These are phyloP conservation scores for Claviceps capensis DNA, from an alignment of 2,329 filamentous ascomycete species.

Conservation along the genomic window DNA sequence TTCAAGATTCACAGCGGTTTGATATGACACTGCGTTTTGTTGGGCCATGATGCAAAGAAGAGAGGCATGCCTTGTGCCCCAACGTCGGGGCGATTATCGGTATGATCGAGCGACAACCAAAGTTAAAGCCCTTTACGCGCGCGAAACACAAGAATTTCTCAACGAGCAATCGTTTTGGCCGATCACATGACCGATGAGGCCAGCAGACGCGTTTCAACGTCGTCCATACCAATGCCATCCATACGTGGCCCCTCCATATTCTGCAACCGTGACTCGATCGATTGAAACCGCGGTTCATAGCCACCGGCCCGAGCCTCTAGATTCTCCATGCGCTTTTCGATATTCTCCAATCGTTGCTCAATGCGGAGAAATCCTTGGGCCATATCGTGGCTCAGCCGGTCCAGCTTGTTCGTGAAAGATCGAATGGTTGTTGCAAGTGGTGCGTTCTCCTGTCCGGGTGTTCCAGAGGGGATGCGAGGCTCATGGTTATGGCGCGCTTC, in stretches of 20 bases:
- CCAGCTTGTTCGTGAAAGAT: slow-evolving; percentile 45
- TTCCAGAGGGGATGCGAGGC: slow-evolving; percentile 38
- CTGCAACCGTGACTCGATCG: slow-evolving; percentile 28
- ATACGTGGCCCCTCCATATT: slow-evolving; percentile 28
- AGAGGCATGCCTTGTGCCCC: not conserved
- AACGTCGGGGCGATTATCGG: not conserved
- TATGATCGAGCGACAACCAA: not conserved
- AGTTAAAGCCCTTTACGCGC: no score
- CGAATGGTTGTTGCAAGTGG: slow-evolving; percentile 44
- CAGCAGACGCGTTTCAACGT: slow-evolving; percentile 29
- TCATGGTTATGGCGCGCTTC: slow-evolving; percentile 49
- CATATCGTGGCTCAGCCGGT: slow-evolving; percentile 44
- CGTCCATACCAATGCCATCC: slow-evolving; percentile 30
- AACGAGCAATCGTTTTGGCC: slow-evolving; percentile 1
- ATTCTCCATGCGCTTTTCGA: slow-evolving; percentile 41
- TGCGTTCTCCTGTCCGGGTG: slow-evolving; percentile 42
- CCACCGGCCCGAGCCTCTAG: slow-evolving; percentile 32
- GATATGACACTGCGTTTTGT: not conserved
- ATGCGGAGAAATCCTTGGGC: slow-evolving; percentile 37
- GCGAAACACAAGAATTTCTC: not conserved
- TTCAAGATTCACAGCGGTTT: not conserved
- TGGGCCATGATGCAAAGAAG: not conserved
- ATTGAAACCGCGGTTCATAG: slow-evolving; percentile 32
- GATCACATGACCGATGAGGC: slow-evolving; percentile 30
- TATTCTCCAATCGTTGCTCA: slow-evolving; percentile 33